Evolutionary conservation across 768 basidiomycete species (phyloP).

Genomic region (Boletus insuetus): DNA sequence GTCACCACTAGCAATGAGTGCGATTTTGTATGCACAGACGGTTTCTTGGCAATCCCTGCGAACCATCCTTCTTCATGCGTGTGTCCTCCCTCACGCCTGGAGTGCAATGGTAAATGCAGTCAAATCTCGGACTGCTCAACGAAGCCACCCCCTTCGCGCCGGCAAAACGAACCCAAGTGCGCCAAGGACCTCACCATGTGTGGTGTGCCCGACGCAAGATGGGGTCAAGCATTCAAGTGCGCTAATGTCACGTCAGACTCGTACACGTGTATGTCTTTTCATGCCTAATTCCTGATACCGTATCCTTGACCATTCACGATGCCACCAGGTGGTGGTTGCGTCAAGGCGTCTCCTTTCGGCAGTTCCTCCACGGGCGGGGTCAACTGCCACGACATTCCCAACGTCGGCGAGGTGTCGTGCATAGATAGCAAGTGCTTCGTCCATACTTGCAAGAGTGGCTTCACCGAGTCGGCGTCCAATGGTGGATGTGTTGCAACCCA

Average conservation of each 20-base stretch:
- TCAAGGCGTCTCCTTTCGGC: conserved; percentile 22
- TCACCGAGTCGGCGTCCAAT: neutral
- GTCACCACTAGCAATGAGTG: conserved; percentile 24
- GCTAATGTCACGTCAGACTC: conserved; percentile 25
- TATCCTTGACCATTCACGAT: neutral
- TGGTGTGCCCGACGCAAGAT: conserved; percentile 16
- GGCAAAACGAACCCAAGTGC: conserved; percentile 23
- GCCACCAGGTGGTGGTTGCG: conserved; percentile 36
- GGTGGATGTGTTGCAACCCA: conserved; percentile 12
- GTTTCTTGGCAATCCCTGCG: conserved; percentile 23
- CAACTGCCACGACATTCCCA: conserved; percentile 33
- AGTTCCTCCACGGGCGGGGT: conserved; percentile 17
- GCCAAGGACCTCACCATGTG: conserved; percentile 23
- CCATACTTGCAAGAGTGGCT: conserved; percentile 25
- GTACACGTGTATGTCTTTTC: conserved; percentile 30
- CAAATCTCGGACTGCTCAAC: conserved; percentile 19
- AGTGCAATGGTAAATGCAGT: conserved; percentile 34
- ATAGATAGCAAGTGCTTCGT: conserved; percentile 27
- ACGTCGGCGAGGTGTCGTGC: conserved; percentile 31
- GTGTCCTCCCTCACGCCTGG: conserved; percentile 22
- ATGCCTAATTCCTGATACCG: neutral
- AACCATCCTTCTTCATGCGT: conserved; percentile 23
- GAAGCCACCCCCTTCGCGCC: conserved; percentile 14
- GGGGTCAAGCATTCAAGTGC: conserved; percentile 30
- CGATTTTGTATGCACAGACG: conserved; percentile 29